Percentiles rank a stretch among this genome's conserved stretches.
These are phyloP conservation scores for Akanthomyces uredinophilus DNA, from an alignment of 2,329 filamentous ascomycete genomes.

Conservation along the genomic window DNA sequence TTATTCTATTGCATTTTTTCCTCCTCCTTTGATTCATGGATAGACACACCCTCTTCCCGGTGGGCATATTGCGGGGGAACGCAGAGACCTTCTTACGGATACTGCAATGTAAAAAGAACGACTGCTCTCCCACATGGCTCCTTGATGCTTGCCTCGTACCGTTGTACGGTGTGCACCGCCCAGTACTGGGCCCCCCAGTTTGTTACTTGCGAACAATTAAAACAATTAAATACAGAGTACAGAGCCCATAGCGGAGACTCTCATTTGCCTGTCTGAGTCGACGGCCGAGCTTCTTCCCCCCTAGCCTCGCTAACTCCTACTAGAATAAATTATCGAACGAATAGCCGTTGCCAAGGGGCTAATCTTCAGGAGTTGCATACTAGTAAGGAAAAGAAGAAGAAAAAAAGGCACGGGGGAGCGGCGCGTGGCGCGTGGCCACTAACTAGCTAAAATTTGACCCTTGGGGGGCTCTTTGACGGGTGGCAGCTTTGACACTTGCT, in stretches of 20 bases:
- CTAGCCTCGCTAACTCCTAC: too few species aligned
- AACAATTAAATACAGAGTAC: too few species aligned
- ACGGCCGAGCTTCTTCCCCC: background rate
- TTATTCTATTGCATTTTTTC: background rate
- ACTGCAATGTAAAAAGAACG: background rate
- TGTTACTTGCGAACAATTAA: too few species aligned
- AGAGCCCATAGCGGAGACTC: too few species aligned
- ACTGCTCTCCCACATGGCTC: background rate
- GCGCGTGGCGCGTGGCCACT: background rate
- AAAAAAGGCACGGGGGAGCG: background rate
- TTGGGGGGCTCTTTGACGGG: background rate
- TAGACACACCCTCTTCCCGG: background rate
- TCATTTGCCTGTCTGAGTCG: background rate
- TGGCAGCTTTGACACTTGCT: slow-evolving; percentile 8
- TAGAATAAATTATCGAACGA: background rate
- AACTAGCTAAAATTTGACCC: background rate
- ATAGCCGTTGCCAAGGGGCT: background rate
- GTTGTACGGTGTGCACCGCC: background rate
- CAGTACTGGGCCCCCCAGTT: background rate
- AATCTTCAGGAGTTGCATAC: background rate
- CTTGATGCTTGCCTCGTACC: background rate
- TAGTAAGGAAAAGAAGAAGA: background rate
- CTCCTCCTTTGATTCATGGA: background rate
- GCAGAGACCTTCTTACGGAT: background rate
- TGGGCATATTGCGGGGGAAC: background rate